A percentile compares a stretch with the other conserved stretches of the same genome.
Evolutionary conservation across 352 stramenopile species (phyloP).

Genomic region (Pythium vanterpoolii): DNA sequence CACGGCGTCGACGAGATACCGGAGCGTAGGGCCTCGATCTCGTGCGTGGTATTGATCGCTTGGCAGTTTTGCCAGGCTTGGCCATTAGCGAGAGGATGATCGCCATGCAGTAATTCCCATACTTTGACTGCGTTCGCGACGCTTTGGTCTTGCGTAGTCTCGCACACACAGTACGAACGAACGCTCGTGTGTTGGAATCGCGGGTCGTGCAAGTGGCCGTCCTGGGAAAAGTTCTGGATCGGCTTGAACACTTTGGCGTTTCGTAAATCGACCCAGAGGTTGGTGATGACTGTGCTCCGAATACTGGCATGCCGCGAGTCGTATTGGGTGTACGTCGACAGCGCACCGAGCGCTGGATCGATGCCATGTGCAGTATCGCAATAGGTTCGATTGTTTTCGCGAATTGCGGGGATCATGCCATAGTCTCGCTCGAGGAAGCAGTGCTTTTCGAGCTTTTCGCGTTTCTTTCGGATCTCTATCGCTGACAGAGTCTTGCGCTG

Average conservation of each 20-base stretch:
- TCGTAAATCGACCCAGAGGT: conserved; percentile 44
- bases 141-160: conserved; percentile 1
- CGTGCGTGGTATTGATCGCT: neutral
- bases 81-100: neutral
- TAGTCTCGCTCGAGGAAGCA: conserved; percentile 7
- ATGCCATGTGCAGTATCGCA: conserved; percentile 12
- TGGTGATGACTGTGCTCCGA: conserved; percentile 1
- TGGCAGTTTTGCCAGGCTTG: conserved; percentile 3
- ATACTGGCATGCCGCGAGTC: conserved; percentile 21
- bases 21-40: neutral
- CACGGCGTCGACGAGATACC: neutral
- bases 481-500: neutral
- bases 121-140: conserved; percentile 2
- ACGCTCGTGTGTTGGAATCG: conserved; percentile 20
- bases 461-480: neutral
- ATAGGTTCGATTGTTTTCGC: neutral
- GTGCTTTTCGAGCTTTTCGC: neutral
- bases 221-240: conserved; percentile 26
- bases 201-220: conserved; percentile 36
- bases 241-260: conserved; percentile 21
- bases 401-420: neutral
- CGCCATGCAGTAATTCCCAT: conserved; percentile 1
- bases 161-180: conserved; percentile 18
- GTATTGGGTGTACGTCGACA: conserved; percentile 10
- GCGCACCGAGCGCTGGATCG: neutral